A percentile compares a stretch with the other conserved stretches of the same genome.
Evolutionary conservation across 2,329 filamentous ascomycete genomes (phyloP).

Genomic region (Trichophyton equinum): DNA sequence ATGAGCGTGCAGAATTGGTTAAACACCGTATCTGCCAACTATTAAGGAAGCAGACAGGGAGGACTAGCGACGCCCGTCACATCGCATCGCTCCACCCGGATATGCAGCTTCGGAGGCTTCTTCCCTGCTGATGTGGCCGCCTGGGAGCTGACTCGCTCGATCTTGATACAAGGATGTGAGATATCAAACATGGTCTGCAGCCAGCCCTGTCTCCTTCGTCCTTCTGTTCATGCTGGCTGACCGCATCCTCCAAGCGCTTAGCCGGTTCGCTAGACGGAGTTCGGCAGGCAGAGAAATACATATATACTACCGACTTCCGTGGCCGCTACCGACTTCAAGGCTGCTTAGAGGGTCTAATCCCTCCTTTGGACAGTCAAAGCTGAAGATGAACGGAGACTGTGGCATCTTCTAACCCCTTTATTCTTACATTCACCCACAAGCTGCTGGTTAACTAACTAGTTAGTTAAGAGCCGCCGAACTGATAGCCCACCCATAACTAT

Average conservation of each 20-base stretch:
- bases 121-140: background rate
- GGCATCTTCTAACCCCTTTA: background rate
- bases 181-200: background rate
- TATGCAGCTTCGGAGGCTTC: background rate
- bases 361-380: background rate
- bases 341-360: background rate
- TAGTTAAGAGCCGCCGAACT: background rate
- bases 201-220: background rate
- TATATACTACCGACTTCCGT: background rate
- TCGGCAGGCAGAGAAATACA: background rate
- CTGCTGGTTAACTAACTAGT: background rate
- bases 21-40: background rate
- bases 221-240: background rate
- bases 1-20: background rate
- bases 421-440: background rate
- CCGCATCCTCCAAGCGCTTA: background rate
- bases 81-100: background rate
- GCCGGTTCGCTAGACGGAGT: background rate
- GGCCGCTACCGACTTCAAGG: background rate
- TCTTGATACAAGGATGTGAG: background rate
- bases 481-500: background rate
- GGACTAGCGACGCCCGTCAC: slow-evolving; percentile 1
- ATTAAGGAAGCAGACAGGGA: background rate
- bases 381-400: background rate
- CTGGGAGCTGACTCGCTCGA: background rate